Conservation (phyloP, 108 stramenopile species). For the Aureococcus anophagefferens region DNA sequence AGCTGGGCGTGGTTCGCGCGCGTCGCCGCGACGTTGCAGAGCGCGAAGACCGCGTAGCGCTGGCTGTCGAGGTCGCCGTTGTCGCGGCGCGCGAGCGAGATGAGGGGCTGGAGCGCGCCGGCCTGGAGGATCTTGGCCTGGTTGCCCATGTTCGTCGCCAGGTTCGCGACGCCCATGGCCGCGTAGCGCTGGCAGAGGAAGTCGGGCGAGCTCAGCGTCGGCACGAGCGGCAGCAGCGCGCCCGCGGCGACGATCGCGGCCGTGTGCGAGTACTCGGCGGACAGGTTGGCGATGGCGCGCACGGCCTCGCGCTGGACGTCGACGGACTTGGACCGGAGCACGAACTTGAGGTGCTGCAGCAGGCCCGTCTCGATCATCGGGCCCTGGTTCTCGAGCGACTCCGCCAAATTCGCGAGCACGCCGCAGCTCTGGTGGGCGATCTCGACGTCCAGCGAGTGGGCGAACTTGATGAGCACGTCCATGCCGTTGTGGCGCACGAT, state of each 20-base stretch:
- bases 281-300: constrained; percentile 63
- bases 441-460: constrained; percentile 51
- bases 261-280: constrained; percentile 60
- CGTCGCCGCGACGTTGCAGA: constrained; percentile 62
- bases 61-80: constrained; percentile 56
- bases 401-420: constrained; percentile 53
- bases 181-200: constrained; percentile 64
- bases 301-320: constrained; percentile 64
- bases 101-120: constrained; percentile 46
- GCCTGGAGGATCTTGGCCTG: constrained; percentile 57
- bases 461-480: constrained; percentile 38
- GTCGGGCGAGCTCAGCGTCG: constrained; percentile 55
- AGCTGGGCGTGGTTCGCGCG: constrained; percentile 50
- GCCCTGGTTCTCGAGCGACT: constrained; percentile 53
- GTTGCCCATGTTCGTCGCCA: constrained; percentile 47
- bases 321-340: constrained; percentile 53
- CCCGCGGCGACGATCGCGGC: constrained; percentile 55
- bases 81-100: constrained; percentile 33
- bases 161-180: constrained; percentile 67
- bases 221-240: constrained; percentile 46
- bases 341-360: constrained; percentile 67
- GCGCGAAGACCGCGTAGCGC: constrained; percentile 58
- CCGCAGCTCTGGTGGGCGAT: constrained; percentile 49
- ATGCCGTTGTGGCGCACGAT: constrained; percentile 46
- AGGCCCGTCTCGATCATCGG: constrained; percentile 51